Conservation (phyloP, 257 asterid species). For the Ocimum tenuiflorum region DNA sequence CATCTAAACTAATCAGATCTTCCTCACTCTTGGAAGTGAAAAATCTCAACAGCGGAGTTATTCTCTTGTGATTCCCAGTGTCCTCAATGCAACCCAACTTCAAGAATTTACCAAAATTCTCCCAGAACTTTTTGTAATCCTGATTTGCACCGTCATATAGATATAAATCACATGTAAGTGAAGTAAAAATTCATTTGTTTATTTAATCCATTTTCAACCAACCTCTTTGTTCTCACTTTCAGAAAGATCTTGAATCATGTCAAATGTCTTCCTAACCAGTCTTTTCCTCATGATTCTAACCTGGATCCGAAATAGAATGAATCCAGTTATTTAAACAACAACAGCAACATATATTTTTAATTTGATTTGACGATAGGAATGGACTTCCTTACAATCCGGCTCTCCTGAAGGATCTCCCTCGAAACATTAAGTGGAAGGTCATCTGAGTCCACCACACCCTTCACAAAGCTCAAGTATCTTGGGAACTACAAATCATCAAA, state of each 20-base stretch:
- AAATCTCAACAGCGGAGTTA: slow-evolving; percentile 78
- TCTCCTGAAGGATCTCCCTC: slow-evolving; percentile 97
- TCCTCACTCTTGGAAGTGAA: slow-evolving; percentile 87
- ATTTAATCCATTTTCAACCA: not conserved
- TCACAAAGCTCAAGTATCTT: slow-evolving; percentile 96
- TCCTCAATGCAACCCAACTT: slow-evolving; percentile 96
- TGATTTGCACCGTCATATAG: slow-evolving; percentile 20
- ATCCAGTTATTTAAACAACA: not conserved
- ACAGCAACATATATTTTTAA: not conserved
- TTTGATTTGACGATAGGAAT: not conserved
- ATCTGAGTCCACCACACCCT: slow-evolving; percentile 94
- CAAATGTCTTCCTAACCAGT: slow-evolving; percentile 92
- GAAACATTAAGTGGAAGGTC: slow-evolving; percentile 99
- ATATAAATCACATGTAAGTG: not conserved
- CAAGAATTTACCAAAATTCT: slow-evolving; percentile 86
- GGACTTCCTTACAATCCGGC: slow-evolving; percentile 77
- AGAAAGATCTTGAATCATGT: slow-evolving; percentile 97
- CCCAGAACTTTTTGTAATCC: slow-evolving; percentile 99
- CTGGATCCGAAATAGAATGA: slow-evolving; percentile 29
- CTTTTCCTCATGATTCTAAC: slow-evolving; percentile 97
- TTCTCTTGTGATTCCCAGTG: slow-evolving; percentile 87
- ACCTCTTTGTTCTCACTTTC: slow-evolving; percentile 95
- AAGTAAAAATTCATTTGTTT: not conserved
- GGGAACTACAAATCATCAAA: slow-evolving; percentile 68
- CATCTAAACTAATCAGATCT: slow-evolving; percentile 79